Conservation (phyloP, 768 basidiomycete species). For the Macrolepiota dolichaula region DNA sequence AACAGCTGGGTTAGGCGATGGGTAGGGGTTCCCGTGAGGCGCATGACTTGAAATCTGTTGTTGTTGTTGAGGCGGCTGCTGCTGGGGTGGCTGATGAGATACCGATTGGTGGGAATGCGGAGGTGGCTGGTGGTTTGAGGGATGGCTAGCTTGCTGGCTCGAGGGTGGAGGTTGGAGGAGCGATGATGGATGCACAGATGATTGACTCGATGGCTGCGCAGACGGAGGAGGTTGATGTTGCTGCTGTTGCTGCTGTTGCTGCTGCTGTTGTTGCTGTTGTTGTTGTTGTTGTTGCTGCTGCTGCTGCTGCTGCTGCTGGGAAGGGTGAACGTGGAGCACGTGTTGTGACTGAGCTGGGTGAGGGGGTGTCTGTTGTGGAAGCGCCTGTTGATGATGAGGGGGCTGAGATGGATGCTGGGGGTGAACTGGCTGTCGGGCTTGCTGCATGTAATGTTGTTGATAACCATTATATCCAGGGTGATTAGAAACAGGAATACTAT, state of each 20-base stretch:
- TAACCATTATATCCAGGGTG: constrained; percentile 9
- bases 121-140: constrained; percentile 5
- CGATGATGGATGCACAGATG: constrained; percentile 4
- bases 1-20: constrained; percentile 7
- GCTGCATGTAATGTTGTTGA: constrained; percentile 10
- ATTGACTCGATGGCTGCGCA: neutral
- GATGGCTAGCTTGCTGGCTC: constrained; percentile 1
- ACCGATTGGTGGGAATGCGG: neutral
- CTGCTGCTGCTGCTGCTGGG: constrained; percentile 17
- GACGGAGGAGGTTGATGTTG: constrained; percentile 5
- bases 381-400: constrained; percentile 22
- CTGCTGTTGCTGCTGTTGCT: constrained; percentile 9
- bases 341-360: constrained; percentile 23
- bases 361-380: constrained; percentile 19
- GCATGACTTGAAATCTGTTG: constrained; percentile 9
- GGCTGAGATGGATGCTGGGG: constrained; percentile 18
- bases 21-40: constrained; percentile 9
- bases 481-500: constrained; percentile 7
- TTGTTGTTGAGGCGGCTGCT: neutral
- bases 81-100: constrained; percentile 7
- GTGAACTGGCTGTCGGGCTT: constrained; percentile 7
- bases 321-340: constrained; percentile 33
- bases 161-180: constrained; percentile 5
- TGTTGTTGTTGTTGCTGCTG: constrained; percentile 9
- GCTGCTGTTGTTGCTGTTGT: constrained; percentile 8